These are phyloP conservation scores for Cucumis hystrix DNA, from an alignment of 306 rosid species.

Conservation along the genomic window DNA sequence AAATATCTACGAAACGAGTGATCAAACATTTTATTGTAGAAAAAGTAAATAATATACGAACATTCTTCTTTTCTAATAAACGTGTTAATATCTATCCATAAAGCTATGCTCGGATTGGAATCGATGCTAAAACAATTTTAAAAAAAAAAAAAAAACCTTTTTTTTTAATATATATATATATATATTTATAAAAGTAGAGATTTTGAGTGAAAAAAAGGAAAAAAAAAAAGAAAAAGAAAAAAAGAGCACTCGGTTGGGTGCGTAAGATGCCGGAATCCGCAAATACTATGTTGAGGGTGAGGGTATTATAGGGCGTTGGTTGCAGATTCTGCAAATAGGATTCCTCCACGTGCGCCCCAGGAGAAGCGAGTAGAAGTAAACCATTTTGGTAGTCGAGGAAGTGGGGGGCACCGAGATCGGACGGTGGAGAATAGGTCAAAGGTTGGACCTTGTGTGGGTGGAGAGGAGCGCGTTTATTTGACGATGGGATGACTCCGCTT, in stretches of 20 bases:
- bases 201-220: not conserved
- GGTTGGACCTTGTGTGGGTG: not conserved
- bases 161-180: too few species aligned
- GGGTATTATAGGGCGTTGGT: not conserved
- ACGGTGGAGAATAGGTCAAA: not conserved
- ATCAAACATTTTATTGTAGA: not conserved
- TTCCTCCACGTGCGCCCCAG: not conserved
- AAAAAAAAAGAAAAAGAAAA: not conserved
- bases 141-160: not conserved
- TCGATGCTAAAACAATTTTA: not conserved
- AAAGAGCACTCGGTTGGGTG: not conserved
- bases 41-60: too few species aligned
- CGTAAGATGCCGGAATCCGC: not conserved
- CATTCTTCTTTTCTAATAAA: too few species aligned
- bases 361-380: not conserved
- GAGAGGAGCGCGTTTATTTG: slow-evolving; percentile 8
- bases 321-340: not conserved
- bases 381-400: not conserved
- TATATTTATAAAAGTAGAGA: not conserved
- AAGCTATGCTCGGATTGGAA: not conserved
- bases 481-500: not conserved
- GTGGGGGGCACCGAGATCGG: not conserved
- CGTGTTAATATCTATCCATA: not conserved
- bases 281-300: not conserved
- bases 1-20: not conserved